Percentiles rank a stretch among this genome's conserved stretches.
Evolutionary conservation across 306 rosid species (phyloP).

Genomic region (Canavalia ensiformis): DNA sequence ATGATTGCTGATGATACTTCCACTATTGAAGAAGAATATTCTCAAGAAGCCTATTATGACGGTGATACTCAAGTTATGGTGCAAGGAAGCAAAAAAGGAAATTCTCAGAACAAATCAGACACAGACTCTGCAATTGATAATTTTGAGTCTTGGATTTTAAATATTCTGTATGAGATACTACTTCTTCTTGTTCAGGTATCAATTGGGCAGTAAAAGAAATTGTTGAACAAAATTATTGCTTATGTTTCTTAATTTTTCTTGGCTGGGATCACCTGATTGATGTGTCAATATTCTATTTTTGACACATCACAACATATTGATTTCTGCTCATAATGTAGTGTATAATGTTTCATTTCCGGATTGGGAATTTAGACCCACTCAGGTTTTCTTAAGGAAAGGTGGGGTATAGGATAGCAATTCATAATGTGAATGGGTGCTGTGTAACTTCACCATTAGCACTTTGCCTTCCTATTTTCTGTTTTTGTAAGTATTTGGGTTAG

Average conservation of each 20-base stretch:
- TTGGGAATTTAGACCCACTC: no score
- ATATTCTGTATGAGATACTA: constrained; percentile 85
- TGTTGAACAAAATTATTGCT: constrained; percentile 32
- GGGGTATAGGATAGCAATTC: no score
- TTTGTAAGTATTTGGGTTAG: no score
- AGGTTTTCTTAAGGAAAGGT: no score
- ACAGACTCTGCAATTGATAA: constrained; percentile 70
- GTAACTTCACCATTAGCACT: no score
- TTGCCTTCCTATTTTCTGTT: no score
- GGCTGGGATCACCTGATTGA: constrained; percentile 40
- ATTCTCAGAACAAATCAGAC: constrained; percentile 59
- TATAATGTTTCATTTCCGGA: no score
- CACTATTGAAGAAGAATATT: constrained; percentile 86
- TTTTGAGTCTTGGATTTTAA: constrained; percentile 91
- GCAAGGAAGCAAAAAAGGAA: constrained; percentile 65
- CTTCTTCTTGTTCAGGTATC: constrained; percentile 98
- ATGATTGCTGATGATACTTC: constrained; percentile 70
- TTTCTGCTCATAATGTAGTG: no score
- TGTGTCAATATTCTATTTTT: constrained; percentile 1
- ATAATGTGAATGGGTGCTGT: no score
- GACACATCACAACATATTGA: neutral
- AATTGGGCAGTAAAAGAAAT: constrained; percentile 17
- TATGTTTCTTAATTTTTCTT: constrained; percentile 35
- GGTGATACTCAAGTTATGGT: constrained; percentile 71
- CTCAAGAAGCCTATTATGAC: constrained; percentile 84